Percentiles rank a stretch among this genome's conserved stretches.
Evolutionary conservation across 2,329 filamentous ascomycete genomes (phyloP).

Genomic region (Colletotrichum tofieldiae): DNA sequence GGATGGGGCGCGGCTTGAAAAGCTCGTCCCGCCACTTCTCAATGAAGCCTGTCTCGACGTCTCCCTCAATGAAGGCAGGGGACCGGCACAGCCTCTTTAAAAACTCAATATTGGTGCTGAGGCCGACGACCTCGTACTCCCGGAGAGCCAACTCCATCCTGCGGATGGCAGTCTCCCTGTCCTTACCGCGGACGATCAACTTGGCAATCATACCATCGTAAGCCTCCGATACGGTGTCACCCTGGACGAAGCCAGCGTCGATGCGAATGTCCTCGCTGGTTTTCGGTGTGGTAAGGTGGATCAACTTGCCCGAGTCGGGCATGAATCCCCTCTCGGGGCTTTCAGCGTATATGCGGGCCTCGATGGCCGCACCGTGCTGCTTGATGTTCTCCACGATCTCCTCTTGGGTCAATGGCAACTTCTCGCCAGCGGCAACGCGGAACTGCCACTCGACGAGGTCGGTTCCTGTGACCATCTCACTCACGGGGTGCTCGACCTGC

Average conservation of each 20-base stretch:
- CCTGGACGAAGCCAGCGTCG: conserved; percentile 92
- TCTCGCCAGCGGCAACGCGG: conserved; percentile 75
- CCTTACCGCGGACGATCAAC: conserved; percentile 88
- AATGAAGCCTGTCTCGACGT: conserved; percentile 97
- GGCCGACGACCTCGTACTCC: conserved; percentile 92
- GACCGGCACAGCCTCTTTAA: conserved; percentile 89
- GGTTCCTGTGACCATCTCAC: conserved; percentile 77
- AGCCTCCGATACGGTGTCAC: conserved; percentile 92
- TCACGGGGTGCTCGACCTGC: conserved; percentile 98
- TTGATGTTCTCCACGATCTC: conserved; percentile 83
- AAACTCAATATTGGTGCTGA: conserved; percentile 97
- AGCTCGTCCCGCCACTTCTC: conserved; percentile 87
- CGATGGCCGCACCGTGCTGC: conserved; percentile 87
- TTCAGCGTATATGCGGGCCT: conserved; percentile 97
- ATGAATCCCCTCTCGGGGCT: conserved; percentile 94
- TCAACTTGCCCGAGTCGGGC: conserved; percentile 90
- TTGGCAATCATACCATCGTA: conserved; percentile 99
- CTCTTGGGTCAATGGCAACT: conserved; percentile 69
- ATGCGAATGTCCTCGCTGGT: conserved; percentile 84
- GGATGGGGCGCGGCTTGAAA: conserved; percentile 75
- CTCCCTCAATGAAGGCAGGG: conserved; percentile 85
- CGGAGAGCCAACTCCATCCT: conserved; percentile 86
- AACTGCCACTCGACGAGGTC: conserved; percentile 97
- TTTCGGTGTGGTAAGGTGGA: conserved; percentile 84
- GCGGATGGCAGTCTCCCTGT: conserved; percentile 84